Evolutionary conservation across 2,329 filamentous ascomycete genomes (phyloP), one percentile per base, ranked within the genome.

Genomic region (Neonectria sp.): DNA sequence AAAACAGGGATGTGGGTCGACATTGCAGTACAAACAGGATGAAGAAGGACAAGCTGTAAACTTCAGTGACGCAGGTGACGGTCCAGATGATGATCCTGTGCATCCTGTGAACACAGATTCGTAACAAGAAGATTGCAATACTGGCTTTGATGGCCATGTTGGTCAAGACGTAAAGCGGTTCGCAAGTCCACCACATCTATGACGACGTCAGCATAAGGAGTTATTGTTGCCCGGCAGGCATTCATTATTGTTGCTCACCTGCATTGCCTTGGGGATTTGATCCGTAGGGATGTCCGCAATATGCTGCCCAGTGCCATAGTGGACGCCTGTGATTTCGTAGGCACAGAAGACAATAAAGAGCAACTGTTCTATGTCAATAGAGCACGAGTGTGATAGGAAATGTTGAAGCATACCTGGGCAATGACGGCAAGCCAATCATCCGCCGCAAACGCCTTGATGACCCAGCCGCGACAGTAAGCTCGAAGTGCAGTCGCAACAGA

Each of bases 1-100:
- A 84, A 60, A 82, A 83, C 5, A 81, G 79, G 6, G 76, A 70
- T 1, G 79, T 79, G 11, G 82, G 82, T 27, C 73, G 71, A 59
- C 82, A 84, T 65, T 84, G 82, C 4, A 84, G 71, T 2, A 82
- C 67, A 65, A 82, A 80, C 11, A 83, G 74, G 21, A 83, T 70
- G 65, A 83, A 80, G 72, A 79, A 83, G 57, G 79, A 79, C 17
- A 75, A 63, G 60, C 78, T 76, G 69, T 80, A 82, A 15, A 80
- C 7, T 37, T 79, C 78, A 6, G 77, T 75, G 31, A 82, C 60
- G 1, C 59, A 68, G 5, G 77, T 71, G 55, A 74, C 73, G 13
- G 61, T 64, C 65, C 73, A 81, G 58, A 82, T 79, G 65, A 79
- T 75, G 45, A 77, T 65, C 40, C 71, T 74, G 63, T 82, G 80